Base-by-base conservation (phyloP, 495 filamentous ascomycete genomes). In the Neurospora discreta region DNA sequence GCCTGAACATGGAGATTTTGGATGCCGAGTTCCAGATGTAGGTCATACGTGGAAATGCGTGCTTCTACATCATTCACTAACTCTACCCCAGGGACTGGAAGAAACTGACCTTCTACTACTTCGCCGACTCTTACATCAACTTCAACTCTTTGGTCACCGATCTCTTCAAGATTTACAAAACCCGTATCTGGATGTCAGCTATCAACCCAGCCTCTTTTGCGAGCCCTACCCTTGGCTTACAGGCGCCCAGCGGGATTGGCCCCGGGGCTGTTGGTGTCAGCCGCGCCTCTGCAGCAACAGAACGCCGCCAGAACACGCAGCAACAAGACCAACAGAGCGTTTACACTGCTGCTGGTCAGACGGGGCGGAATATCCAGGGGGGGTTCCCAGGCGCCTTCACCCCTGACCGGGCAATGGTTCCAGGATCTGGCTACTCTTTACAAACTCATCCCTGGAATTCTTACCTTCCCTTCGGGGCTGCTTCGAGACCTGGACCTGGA, bases 11-110 rank as follows among this genome's bases (percentile, higher is more conserved):
- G 95, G 95, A 99, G 77, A 98, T 99, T 72, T 87, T 99, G 16
- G 95, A 99, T 81, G 95, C 95, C n/a, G 95, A 99, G 80, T 99
- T 97, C 79, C 95, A 99, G 77, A 93, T 97, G 95, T 97, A 85
- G 87, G 93, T 86, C 68, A 11, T 33, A 58, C 6, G 18, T 42
- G 38, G 5, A 46, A 46, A 70, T 44, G 68, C 26, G 23, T 9
- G 1, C 13, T 58, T 39, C 70, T 33, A 2, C 18, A 39, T 39
- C 43, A 16, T 26, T 70, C 36, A 44, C 76, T 79, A 44, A 79
- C 73, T 20, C 7, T 18, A 38, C 36, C 4, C n/a, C 75, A 99
- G 95, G 91, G 95, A 98, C 81, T 97, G 93, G 92, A 97, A 98
- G 81, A 99, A 99, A 77, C 83, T 99, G 70, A 99, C 96, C 0